Conservation (phyloP, 2,329 filamentous ascomycete species). For the Pseudocercospora ulei region DNA sequence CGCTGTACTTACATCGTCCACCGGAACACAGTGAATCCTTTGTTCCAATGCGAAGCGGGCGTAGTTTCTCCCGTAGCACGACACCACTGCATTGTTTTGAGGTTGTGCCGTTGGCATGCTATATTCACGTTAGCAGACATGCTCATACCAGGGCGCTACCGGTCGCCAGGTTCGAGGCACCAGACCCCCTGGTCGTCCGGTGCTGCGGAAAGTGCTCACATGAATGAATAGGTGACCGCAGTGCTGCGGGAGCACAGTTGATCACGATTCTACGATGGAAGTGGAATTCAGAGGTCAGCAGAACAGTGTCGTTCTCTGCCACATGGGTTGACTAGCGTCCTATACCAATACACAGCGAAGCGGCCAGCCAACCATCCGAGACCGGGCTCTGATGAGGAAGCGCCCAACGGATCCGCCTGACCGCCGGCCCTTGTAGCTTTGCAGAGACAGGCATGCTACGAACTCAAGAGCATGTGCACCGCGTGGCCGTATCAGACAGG, state of each 20-base stretch:
- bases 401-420: constrained; percentile 19
- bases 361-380: constrained; percentile 12
- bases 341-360: constrained; percentile 14
- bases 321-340: constrained; percentile 13
- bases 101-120: constrained; percentile 18
- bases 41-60: constrained; percentile 25
- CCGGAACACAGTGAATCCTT: constrained; percentile 29
- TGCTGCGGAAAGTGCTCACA: constrained; percentile 5
- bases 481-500: constrained; percentile 18
- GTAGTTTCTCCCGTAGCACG: constrained; percentile 24
- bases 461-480: constrained; percentile 17
- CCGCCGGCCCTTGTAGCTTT: constrained; percentile 18
- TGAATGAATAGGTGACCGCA: background rate
- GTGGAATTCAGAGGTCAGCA: background rate
- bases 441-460: constrained; percentile 15
- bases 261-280: background rate
- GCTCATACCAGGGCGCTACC: constrained; percentile 2
- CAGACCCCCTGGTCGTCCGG: constrained; percentile 5
- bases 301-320: background rate
- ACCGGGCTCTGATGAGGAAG: constrained; percentile 14
- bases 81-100: constrained; percentile 20
- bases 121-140: constrained; percentile 2
- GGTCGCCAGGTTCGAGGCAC: constrained; percentile 4
- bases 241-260: background rate
- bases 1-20: constrained; percentile 31